phyloP scores from a whole-genome alignment of 192 early-diverging fungal genomes.

The Coemansia sp. region DNA sequence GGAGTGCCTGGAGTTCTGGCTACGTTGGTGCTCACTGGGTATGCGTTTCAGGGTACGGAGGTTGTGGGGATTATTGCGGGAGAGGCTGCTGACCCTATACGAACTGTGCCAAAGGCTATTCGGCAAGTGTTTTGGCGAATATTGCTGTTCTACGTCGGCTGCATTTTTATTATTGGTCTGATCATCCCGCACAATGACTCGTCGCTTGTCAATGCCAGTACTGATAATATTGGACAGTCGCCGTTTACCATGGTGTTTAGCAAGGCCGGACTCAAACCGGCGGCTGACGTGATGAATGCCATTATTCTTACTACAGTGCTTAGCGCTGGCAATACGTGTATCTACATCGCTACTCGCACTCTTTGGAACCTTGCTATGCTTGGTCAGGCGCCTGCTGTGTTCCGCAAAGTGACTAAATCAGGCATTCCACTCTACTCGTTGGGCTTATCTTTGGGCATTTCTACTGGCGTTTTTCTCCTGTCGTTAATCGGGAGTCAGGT shows the following conservation, averaged over 20 bases:
- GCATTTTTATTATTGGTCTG: slow-evolving; percentile 77
- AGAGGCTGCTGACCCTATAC: slow-evolving; percentile 80
- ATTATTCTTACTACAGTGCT: slow-evolving; percentile 65
- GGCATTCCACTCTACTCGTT: slow-evolving; percentile 45
- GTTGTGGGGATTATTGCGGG: slow-evolving; percentile 87
- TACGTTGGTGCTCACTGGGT: slow-evolving; percentile 71
- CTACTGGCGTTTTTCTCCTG: slow-evolving; percentile 61
- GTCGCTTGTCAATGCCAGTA: slow-evolving; percentile 52
- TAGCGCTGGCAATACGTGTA: slow-evolving; percentile 77
- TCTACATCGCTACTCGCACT: slow-evolving; percentile 79
- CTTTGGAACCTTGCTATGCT: slow-evolving; percentile 74
- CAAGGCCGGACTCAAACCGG: slow-evolving; percentile 59
- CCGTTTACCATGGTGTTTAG: slow-evolving; percentile 72
- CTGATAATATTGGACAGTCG: slow-evolving; percentile 57
- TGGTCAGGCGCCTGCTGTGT: slow-evolving; percentile 65
- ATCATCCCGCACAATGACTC: slow-evolving; percentile 69
- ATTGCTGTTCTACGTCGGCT: slow-evolving; percentile 73
- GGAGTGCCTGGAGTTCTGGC: slow-evolving; percentile 63
- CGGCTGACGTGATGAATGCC: slow-evolving; percentile 67
- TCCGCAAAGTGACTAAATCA: slow-evolving; percentile 60
- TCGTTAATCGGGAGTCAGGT: slow-evolving; percentile 63
- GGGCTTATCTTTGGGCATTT: slow-evolving; percentile 59
- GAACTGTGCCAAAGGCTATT: slow-evolving; percentile 69
- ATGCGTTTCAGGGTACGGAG: slow-evolving; percentile 85
- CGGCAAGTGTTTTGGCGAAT: slow-evolving; percentile 83